Conservation (phyloP, 805 yeast species). For the Schizosaccharomyces cryophilus region DNA sequence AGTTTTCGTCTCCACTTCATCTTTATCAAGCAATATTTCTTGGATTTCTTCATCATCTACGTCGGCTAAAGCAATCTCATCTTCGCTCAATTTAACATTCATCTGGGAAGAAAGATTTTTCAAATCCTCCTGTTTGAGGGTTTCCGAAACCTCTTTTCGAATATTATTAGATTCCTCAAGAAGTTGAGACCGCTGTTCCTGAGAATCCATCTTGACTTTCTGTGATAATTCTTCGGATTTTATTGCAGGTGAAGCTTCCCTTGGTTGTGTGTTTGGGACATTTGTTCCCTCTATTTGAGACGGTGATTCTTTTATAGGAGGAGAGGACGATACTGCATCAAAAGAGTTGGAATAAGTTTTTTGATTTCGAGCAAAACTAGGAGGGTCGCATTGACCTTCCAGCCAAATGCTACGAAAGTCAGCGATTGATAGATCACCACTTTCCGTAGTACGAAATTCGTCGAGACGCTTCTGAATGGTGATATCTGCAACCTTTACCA, state of each 20-base stretch:
- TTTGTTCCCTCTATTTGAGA: not conserved
- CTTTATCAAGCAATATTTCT: conserved; percentile 28
- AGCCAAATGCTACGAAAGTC: conserved; percentile 34
- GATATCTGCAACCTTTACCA: conserved; percentile 84
- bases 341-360: conserved; percentile 11
- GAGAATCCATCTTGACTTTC: not conserved
- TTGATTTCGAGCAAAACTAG: conserved; percentile 48
- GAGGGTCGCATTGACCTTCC: conserved; percentile 42
- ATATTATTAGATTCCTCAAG: conserved; percentile 6
- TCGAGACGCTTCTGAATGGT: conserved; percentile 74
- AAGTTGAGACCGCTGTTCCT: not conserved
- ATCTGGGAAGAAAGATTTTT: not conserved
- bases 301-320: not conserved
- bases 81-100: conserved; percentile 3
- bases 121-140: not conserved
- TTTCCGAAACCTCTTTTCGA: not conserved
- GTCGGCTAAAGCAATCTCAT: conserved; percentile 26
- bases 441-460: conserved; percentile 58
- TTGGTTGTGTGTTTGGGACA: not conserved
- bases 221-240: not conserved
- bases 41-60: conserved; percentile 66
- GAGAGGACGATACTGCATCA: not conserved
- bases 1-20: conserved; percentile 51
- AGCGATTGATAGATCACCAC: conserved; percentile 47
- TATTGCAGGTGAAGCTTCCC: not conserved